These are phyloP conservation scores for Yarrowia sp. DNA, from an alignment of 805 yeast species.

Conservation along the genomic window DNA sequence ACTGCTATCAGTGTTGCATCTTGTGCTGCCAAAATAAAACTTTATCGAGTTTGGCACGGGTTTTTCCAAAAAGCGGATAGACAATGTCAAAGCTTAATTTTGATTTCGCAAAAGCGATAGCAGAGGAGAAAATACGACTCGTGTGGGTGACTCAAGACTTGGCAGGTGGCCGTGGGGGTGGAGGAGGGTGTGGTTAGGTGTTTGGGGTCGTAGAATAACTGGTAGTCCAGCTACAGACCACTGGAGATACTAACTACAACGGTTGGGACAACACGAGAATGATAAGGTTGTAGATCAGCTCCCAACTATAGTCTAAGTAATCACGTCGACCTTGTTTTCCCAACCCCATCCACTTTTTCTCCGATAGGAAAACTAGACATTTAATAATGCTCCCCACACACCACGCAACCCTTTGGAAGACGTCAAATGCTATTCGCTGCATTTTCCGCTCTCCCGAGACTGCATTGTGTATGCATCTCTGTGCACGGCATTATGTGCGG, in stretches of 20 bases:
- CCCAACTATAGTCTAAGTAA: not conserved
- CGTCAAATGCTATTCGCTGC: not conserved
- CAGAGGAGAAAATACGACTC: too few species aligned
- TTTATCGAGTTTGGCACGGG: slow-evolving; percentile 11
- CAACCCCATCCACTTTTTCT: not conserved
- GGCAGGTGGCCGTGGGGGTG: too few species aligned
- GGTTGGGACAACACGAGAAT: not conserved
- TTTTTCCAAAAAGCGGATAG: not conserved
- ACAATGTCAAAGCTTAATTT: not conserved
- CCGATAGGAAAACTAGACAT: not conserved
- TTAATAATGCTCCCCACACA: not conserved
- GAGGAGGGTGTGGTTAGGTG: too few species aligned
- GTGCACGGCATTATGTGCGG: slow-evolving; percentile 18
- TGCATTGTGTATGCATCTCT: not conserved
- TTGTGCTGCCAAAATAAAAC: slow-evolving; percentile 10
- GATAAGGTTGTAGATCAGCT: not conserved
- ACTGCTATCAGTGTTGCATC: slow-evolving; percentile 10
- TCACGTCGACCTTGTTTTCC: not conserved
- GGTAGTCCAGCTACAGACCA: too few species aligned
- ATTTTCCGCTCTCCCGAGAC: not conserved
- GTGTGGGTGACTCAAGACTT: too few species aligned
- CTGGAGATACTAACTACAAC: too few species aligned
- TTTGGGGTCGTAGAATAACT: too few species aligned
- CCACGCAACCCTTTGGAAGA: not conserved
- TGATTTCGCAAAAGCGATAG: too few species aligned